Conservation (phyloP, 1,284 basidiomycete species). For the Heimioporus retisporus region DNA sequence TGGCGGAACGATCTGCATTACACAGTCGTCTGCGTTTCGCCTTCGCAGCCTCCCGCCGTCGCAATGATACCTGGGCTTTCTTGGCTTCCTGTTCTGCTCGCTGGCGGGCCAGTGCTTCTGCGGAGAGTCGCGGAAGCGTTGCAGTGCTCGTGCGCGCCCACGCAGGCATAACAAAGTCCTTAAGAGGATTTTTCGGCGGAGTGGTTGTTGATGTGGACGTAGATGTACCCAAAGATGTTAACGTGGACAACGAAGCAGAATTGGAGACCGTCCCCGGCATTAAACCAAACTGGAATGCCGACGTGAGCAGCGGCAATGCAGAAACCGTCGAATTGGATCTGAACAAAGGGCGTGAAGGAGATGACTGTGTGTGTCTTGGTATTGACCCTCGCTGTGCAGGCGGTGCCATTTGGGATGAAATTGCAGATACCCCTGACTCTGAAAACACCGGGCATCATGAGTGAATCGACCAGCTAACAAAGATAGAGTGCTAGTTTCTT, state of each 20-base stretch:
- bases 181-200: slow-evolving; percentile 43
- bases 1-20: slow-evolving; percentile 16
- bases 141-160: slow-evolving; percentile 76
- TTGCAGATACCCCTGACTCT: slow-evolving; percentile 10
- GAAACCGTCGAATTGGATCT: slow-evolving; percentile 17
- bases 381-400: slow-evolving; percentile 6
- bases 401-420: background rate
- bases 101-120: slow-evolving; percentile 50
- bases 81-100: slow-evolving; percentile 35
- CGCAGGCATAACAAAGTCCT: slow-evolving; percentile 66
- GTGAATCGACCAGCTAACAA: background rate
- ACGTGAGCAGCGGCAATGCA: background rate
- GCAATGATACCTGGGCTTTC: slow-evolving; percentile 37
- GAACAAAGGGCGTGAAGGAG: slow-evolving; percentile 37
- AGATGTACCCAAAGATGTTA: background rate
- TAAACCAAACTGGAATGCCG: background rate
- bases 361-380: slow-evolving; percentile 25
- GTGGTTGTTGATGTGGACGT: slow-evolving; percentile 11
- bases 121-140: slow-evolving; percentile 68
- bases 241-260: background rate
- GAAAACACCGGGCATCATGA: background rate
- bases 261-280: background rate
- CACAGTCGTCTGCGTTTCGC: slow-evolving; percentile 26
- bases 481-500: background rate
- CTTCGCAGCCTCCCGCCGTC: slow-evolving; percentile 35